phyloP scores from a whole-genome alignment of 2,329 filamentous ascomycete species.

The Thelonectria olida region DNA sequence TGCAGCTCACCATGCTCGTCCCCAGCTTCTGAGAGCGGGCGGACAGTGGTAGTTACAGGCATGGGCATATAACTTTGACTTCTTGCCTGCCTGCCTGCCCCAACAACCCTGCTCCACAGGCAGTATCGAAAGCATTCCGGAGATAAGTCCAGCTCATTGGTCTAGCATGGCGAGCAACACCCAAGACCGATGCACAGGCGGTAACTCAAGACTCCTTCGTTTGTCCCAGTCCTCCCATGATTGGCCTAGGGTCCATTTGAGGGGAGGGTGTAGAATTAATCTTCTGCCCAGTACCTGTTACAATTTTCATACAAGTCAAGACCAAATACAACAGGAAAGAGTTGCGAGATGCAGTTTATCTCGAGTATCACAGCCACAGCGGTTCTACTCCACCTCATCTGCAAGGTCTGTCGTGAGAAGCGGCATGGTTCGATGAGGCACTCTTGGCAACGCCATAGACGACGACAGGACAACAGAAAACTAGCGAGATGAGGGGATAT shows the following conservation, averaged over 20 bases:
- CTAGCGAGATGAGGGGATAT: conserved; percentile 2
- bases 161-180: not conserved
- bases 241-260: not conserved
- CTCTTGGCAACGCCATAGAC: not conserved
- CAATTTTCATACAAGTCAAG: not conserved
- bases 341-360: not conserved
- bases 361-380: not conserved
- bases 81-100: conserved; percentile 1
- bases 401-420: not conserved
- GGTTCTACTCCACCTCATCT: not conserved
- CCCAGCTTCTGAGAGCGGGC: conserved; percentile 3
- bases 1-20: conserved; percentile 9
- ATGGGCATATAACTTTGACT: not conserved
- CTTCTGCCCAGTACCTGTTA: not conserved
- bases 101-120: not conserved
- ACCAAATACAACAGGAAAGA: not conserved
- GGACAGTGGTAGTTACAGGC: not conserved
- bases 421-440: not conserved
- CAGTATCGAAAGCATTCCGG: not conserved
- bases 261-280: not conserved
- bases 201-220: not conserved
- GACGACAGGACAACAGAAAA: not conserved
- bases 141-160: not conserved
- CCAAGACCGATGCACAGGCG: not conserved
- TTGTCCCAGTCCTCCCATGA: not conserved